These are phyloP conservation scores for Camelina neglecta DNA, from an alignment of 345 rosid species.

Conservation along the genomic window DNA sequence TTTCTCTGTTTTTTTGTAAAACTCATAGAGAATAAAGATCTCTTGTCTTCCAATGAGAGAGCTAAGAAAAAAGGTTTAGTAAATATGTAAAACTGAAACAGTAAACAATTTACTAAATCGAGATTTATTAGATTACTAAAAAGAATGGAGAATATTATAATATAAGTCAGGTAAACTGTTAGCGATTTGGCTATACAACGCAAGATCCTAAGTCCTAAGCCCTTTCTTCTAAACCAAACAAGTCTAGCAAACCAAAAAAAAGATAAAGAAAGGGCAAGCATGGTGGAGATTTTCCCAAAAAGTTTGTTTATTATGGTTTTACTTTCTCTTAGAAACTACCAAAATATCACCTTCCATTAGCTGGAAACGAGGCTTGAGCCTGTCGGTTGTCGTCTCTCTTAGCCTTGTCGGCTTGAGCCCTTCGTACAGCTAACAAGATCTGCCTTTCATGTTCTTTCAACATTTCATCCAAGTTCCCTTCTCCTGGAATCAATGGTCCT, in stretches of 20 bases:
- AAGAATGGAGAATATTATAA: constrained; percentile 26
- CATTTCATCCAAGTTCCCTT: constrained; percentile 88
- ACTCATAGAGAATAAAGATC: too few relatives aligned
- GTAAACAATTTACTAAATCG: too few relatives aligned
- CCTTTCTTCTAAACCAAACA: constrained; percentile 19
- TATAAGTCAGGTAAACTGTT: constrained; percentile 24
- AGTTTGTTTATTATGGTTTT: constrained; percentile 25
- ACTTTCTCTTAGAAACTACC: constrained; percentile 14
- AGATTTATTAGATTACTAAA: constrained; percentile 21
- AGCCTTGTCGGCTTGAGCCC: constrained; percentile 76
- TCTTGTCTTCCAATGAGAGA: too few relatives aligned
- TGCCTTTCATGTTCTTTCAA: constrained; percentile 89
- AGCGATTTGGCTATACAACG: constrained; percentile 31
- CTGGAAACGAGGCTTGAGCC: not conserved
- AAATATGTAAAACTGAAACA: too few relatives aligned
- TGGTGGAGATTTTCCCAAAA: not conserved
- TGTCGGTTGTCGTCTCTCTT: constrained; percentile 45
- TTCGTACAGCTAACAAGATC: constrained; percentile 78
- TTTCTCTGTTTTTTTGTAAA: too few relatives aligned
- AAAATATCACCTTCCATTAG: constrained; percentile 27
- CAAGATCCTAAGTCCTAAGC: constrained; percentile 34
- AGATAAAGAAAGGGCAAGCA: too few relatives aligned
- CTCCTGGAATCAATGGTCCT: constrained; percentile 77
- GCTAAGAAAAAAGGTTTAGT: too few relatives aligned
- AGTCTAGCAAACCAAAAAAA: not conserved